Base-by-base conservation (phyloP, 73 alveolate genomes). In the Paramecium primaurelia region DNA sequence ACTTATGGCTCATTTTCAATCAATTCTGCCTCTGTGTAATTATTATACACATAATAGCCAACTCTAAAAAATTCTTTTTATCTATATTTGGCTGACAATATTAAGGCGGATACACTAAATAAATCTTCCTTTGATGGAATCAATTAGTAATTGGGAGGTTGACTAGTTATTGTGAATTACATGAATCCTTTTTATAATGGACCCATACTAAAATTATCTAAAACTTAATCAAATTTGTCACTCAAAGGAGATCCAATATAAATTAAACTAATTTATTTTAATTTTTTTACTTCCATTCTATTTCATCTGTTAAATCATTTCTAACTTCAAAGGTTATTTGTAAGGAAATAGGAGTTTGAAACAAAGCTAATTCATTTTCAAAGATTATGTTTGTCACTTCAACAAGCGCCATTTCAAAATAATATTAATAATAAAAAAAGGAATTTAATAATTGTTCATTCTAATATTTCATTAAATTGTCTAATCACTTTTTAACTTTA, bases 31-130 rank as follows among this genome's bases (percentile, higher is more conserved):
- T 96, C 98, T 36, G 93, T 97, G 86, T 98, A 98, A 93, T 60
- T 59, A 94, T 98, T 97, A 95, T 97, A 97, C 88, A 97, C 99
- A 93, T 97, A 98, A 94, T 98, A 98, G 40, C 99, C 99, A 45
- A 80, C 98, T 92, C 99, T 93, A 95, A 96, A 97, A 96, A 97
- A 98, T 88, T 98, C 99, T 77, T 98, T 95, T 71, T 95, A 85
- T 68, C 96, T 94, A 95, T 97, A 98, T 64, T 97, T 93, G 92
- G 99, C 96, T 44, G 99, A 95, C 88, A 98, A 87, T 22, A 98
- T 86, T 54, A 98, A 75, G 54, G 99, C 99, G 40, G 99, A 96
- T 18, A 97, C 98, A 25, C 99, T 99, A 30, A 98, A 96, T 37
- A 97, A 59, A 40, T 96, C 98, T 86, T 95, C 98, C 45, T 94